Percentiles rank a stretch among this genome's conserved stretches.
phyloP scores from a whole-genome alignment of 148 eudicot species.

The Vaccinium myrtillus region DNA sequence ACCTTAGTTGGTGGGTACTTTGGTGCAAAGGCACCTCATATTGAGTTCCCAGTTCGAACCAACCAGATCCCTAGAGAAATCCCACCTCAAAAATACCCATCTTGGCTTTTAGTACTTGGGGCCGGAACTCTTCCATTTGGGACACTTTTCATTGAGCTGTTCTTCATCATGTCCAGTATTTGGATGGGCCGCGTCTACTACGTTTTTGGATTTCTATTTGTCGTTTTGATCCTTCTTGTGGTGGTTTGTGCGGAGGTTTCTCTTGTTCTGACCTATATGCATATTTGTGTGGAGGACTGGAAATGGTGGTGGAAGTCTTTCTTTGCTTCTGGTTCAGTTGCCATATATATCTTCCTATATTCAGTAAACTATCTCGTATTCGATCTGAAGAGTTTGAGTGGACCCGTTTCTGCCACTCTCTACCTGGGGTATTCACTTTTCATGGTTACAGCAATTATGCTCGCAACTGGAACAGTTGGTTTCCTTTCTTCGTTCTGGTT shows the following conservation, averaged over 20 bases:
- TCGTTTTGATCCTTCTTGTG: conserved; percentile 34
- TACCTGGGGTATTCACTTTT: conserved; percentile 37
- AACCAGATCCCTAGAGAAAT: conserved; percentile 38
- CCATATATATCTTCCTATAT: conserved; percentile 36
- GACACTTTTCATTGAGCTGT: conserved; percentile 39
- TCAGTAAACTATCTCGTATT: conserved; percentile 35
- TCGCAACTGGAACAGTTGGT: conserved; percentile 40
- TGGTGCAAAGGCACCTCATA: conserved; percentile 32
- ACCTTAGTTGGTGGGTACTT: conserved; percentile 27
- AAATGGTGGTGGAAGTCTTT: conserved; percentile 48
- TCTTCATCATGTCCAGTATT: conserved; percentile 40
- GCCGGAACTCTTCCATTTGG: conserved; percentile 36
- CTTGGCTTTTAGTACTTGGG: conserved; percentile 38
- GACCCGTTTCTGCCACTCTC: conserved; percentile 37
- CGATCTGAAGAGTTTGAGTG: conserved; percentile 40
- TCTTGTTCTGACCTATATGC: conserved; percentile 39
- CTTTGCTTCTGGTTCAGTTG: conserved; percentile 41
- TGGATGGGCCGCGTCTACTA: conserved; percentile 42
- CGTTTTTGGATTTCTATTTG: conserved; percentile 33
- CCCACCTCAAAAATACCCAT: conserved; percentile 39
- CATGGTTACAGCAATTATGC: conserved; percentile 36
- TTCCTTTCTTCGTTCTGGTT: conserved; percentile 40
- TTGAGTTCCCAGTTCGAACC: conserved; percentile 37
- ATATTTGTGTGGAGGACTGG: conserved; percentile 36
- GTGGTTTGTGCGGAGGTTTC: conserved; percentile 43